Evolutionary conservation across 768 basidiomycete species (phyloP).

Genomic region (Suillus cothurnatus): DNA sequence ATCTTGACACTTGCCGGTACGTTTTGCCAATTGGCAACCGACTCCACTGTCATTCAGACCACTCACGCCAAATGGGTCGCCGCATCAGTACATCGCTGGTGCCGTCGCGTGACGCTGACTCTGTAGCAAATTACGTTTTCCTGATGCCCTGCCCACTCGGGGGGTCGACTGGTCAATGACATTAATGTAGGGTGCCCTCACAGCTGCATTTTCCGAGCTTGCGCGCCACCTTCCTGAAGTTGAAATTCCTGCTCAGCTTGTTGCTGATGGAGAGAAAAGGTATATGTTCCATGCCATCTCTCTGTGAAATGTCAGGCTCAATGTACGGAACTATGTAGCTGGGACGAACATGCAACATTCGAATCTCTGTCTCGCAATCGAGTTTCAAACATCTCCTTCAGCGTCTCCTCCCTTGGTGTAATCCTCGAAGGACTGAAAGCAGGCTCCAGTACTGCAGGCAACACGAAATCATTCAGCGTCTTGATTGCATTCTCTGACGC

Average conservation of each 20-base stretch:
- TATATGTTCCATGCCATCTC: constrained; percentile 22
- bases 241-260: constrained; percentile 48
- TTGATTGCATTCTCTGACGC: constrained; percentile 80
- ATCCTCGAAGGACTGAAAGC: constrained; percentile 65
- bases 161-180: no score
- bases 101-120: no score
- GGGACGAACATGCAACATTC: constrained; percentile 52
- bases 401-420: constrained; percentile 70
- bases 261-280: constrained; percentile 48
- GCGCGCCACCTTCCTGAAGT: constrained; percentile 72
- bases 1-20: no score
- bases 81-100: no score
- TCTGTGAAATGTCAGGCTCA: not conserved
- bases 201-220: constrained; percentile 79
- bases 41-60: no score
- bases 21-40: no score
- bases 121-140: no score
- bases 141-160: no score
- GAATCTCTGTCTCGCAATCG: constrained; percentile 72
- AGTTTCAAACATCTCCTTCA: constrained; percentile 75
- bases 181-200: constrained; percentile 59
- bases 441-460: constrained; percentile 64
- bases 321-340: constrained; percentile 28
- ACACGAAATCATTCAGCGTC: constrained; percentile 74
- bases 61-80: no score